These are phyloP conservation scores for Hypoxylon sp. DNA, from an alignment of 2,329 filamentous ascomycete genomes.

Conservation along the genomic window DNA sequence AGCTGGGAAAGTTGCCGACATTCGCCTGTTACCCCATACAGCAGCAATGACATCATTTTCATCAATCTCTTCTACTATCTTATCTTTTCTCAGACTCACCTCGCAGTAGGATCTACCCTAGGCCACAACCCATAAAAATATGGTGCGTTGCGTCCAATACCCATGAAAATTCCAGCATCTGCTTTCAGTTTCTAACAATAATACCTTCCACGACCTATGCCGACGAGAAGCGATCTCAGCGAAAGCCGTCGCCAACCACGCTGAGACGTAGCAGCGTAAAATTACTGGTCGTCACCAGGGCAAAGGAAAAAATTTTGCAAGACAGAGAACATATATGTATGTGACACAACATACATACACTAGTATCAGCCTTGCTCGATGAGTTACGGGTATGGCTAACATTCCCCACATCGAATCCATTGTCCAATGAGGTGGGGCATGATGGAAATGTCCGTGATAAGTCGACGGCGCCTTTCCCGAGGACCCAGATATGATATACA, in stretches of 20 bases:
- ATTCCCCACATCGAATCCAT: constrained; percentile 40
- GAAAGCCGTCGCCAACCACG: constrained; percentile 19
- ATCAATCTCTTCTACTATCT: constrained; percentile 30
- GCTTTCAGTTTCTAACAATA: constrained; percentile 28
- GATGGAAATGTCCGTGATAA: constrained; percentile 25
- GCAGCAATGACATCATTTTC: constrained; percentile 39
- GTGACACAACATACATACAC: constrained; percentile 24
- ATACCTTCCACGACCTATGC: constrained; percentile 18
- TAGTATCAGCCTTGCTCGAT: constrained; percentile 44
- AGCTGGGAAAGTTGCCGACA: constrained; percentile 26
- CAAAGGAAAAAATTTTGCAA: constrained; percentile 25
- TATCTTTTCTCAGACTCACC: constrained; percentile 13
- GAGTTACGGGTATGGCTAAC: constrained; percentile 18
- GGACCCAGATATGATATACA: constrained; percentile 26
- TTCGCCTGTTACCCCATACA: constrained; percentile 31
- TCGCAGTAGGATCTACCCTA: constrained; percentile 19
- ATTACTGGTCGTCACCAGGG: constrained; percentile 25
- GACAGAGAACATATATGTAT: constrained; percentile 25
- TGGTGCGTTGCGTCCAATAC: constrained; percentile 21
- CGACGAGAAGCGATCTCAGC: constrained; percentile 41
- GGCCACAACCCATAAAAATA: constrained; percentile 6
- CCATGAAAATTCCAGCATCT: constrained; percentile 41
- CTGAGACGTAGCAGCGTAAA: constrained; percentile 14
- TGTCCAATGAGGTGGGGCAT: constrained; percentile 35
- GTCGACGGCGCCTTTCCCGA: constrained; percentile 33